Base-by-base conservation (phyloP, 129 eudicot species). In the Rutidosis leptorrhynchoides region DNA sequence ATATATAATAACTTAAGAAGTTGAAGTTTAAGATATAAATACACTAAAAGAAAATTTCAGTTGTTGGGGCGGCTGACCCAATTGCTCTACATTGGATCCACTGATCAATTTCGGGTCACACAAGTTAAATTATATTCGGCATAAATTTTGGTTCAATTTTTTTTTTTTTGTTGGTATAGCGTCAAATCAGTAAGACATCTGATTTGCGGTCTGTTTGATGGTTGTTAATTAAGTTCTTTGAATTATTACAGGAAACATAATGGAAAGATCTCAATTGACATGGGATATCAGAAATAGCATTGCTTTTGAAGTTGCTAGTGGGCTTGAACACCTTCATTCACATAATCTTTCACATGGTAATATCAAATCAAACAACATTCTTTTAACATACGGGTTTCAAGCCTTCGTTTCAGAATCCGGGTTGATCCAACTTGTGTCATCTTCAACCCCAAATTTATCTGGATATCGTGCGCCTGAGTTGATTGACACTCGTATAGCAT, bases 391-490 rank as follows among this genome's bases (percentile, higher is more conserved):
- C 0, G 68, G 52, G 25, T 74, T 65, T 42, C 58, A 28, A 65
- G 79, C 85, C 0, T 62, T 23, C 1, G 21, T 84, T 25, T 77
- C 89, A 0, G 89, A 84, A 27, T 67, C 72, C 3, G 85, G 85
- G 62, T 70, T 84, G 46, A 42, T 78, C 42, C 83, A 74, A 30
- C 77, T 84, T 1, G 81, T 80, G 68, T 67, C 78, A n/a, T 62
- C 83, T 26, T 27, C 81, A 8, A 64, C 81, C 1, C 76, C 78
- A 2, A 56, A 43, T 42, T 24, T 69, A 17, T 65, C 32, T 11
- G 85, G 85, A 6, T 81, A 80, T 26, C 78, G 73, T 23, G 89
- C 89, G n/a, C 85, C 89, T 3, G 89, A 84, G 75, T 66, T 80
- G 55, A 58, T 65, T 16, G 85, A 80, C 26, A 67, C 77, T 0